Conservation (phyloP, 805 yeast genomes). For the Wickerhamomyces sydowiorum region DNA sequence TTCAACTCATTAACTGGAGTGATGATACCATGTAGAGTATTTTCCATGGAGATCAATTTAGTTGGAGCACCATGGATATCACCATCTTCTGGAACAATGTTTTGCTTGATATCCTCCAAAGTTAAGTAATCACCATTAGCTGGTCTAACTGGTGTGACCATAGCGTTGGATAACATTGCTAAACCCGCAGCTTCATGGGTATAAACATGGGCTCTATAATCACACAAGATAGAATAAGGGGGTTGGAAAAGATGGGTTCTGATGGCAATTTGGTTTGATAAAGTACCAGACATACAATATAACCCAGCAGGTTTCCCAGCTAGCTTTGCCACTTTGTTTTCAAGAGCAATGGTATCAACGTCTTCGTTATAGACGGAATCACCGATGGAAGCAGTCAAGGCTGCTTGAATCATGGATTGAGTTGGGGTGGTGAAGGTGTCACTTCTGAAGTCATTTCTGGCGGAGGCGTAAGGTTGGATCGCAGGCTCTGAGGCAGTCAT, state of each 20-base stretch:
- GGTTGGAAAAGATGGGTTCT: conserved; percentile 75
- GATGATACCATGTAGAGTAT: conserved; percentile 80
- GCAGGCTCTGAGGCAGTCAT: background rate
- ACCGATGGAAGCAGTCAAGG: conserved; percentile 55
- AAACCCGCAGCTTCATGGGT: conserved; percentile 88
- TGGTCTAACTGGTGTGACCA: conserved; percentile 83
- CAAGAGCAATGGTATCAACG: conserved; percentile 57
- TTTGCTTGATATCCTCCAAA: conserved; percentile 66
- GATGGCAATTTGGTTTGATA: conserved; percentile 83
- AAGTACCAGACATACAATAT: conserved; percentile 83
- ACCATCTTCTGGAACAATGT: conserved; percentile 64
- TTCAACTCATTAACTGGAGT: conserved; percentile 75
- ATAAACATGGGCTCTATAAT: conserved; percentile 79
- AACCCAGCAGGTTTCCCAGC: conserved; percentile 80
- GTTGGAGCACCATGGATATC: conserved; percentile 91
- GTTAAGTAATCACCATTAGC: conserved; percentile 72
- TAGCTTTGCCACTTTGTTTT: conserved; percentile 54
- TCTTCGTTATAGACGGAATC: conserved; percentile 92
- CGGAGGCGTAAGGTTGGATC: conserved; percentile 6
- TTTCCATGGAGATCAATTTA: conserved; percentile 75
- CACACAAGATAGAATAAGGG: conserved; percentile 82
- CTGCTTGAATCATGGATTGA: conserved; percentile 60
- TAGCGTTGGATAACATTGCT: conserved; percentile 84
- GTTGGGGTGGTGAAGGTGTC: conserved; percentile 94
- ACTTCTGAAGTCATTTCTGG: conserved; percentile 52